Evolutionary conservation across 352 stramenopile species (phyloP), one percentile per base, ranked within the genome.

Genomic region (Lagenidium giganteum): DNA sequence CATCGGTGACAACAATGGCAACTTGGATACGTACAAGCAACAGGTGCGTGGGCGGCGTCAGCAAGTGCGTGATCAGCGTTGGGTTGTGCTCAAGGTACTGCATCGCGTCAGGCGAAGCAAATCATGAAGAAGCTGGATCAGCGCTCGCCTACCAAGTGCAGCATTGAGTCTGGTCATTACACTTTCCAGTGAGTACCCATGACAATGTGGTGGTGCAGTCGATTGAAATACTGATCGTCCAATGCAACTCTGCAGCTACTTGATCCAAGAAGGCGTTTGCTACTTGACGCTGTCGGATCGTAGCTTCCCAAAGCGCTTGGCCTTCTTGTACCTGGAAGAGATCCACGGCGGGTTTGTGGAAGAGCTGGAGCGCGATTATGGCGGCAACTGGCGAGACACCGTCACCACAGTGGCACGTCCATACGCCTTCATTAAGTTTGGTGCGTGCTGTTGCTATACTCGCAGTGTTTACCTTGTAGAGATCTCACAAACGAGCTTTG

Each of bases 371-470:
- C 82, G 84, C 37, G 93, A 98, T 54, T 89, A 97, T 42, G 90
- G 90, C 23, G 70, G 71, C 50, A 82, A 77, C 44, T 98, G 93
- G 91, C 72, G 89, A 37, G 71, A 92, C 34, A 67, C 91, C 24
- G 87, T 99, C 27, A 92, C 94, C 32, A 98, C 95, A 12, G 95
- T 98, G 23, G 93, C 91, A 37, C 83, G 96, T 18, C 96, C 96
- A n/a, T 99, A 99, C 58, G 92, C 92, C 26, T 99, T 98, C 65
- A 99, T 99, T 58, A 98, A 98, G 72, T 98, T 98, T 55, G 95
- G 83, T 87, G 51, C 45, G 74, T 56, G n/a, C n/a, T n/a, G n/a
- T 4, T 22, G 4, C 11, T 9, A 22, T 35, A 1, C 31, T 22
- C 29, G 31, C 9, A 3, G 21, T 24, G 26, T 4, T 8, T 17